Evolutionary conservation across 1,284 basidiomycete genomes (phyloP), one percentile per base, ranked within the genome.

Genomic region (Fistulinella cinereoalba): DNA sequence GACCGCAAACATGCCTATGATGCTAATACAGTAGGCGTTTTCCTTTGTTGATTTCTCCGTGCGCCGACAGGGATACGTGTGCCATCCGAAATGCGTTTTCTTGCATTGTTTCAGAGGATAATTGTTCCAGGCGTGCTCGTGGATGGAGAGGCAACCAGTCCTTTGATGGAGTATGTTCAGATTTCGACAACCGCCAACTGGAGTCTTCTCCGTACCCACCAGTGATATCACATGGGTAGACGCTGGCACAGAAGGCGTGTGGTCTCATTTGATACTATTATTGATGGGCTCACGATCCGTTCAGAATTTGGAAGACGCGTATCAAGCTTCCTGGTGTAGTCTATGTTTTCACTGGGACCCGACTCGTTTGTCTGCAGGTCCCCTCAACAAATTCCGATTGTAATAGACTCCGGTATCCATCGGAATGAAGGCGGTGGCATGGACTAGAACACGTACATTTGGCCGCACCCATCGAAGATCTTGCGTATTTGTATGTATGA

Each of bases 61-160:
- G 4, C 16, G 23, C 41, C 72, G 70, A 70, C 71, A 43, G 68
- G 73, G 6, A 68, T 64, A 34, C 67, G 64, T 61, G 25, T 13
- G 48, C 10, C 9, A 27, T 19, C 18, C 6, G 21, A n/a, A 21
- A 29, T 15, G 15, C 18, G 25, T 34, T 40, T 15, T 16, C n/a
- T 18, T 40, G 19, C 18, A 23, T 25, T 18, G 16, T 46, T 51
- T 48, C 29, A 41, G 34, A 43, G 11, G 23, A 13, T 11, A 21
- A 24, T 36, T 16, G 2, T 22, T 36, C 5, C 16, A 61, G 63
- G 65, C 33, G 56, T 67, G 3, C 51, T 71, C 12, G 39, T 50
- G 11, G 67, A 69, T 34, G 43, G 66, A 12, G 50, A 31, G 73
- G 72, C 29, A 50, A 61, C 51, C 54, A 54, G 24, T 41, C 51